These are phyloP conservation scores for Pseudogymnoascus sp. DNA, from an alignment of 2,329 filamentous ascomycete species.

Conservation along the genomic window DNA sequence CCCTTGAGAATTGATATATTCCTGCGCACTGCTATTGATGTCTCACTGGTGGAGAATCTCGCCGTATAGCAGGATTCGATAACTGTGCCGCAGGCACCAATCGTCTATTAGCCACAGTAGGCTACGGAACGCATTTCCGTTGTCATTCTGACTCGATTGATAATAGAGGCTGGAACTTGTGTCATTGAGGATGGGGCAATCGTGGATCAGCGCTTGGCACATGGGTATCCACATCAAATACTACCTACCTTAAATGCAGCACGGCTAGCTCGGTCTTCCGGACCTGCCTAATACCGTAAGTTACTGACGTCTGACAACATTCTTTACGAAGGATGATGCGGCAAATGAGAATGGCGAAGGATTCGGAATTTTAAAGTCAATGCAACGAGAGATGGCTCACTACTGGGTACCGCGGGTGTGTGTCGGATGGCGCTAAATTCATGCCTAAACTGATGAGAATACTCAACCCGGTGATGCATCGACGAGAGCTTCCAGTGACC, in stretches of 20 bases:
- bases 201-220: neutral
- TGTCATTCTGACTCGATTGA: neutral
- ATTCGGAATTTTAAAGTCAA: neutral
- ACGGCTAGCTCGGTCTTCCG: neutral
- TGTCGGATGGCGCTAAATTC: neutral
- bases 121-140: neutral
- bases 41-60: neutral
- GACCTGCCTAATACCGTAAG: constrained; percentile 1
- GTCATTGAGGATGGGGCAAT: neutral
- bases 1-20: neutral
- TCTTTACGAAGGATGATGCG: neutral
- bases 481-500: neutral
- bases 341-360: neutral
- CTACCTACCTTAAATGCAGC: neutral
- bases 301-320: neutral
- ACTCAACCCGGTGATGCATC: neutral
- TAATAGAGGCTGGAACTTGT: neutral
- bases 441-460: neutral
- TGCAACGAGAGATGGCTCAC: neutral
- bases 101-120: neutral
- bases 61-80: neutral
- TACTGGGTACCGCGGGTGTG: neutral
- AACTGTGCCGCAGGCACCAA: neutral
- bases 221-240: neutral
- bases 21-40: neutral